Percentiles rank a stretch among this genome's conserved stretches.
phyloP scores from a whole-genome alignment of 371 early-diverging fungal species.

The Mortierella sp. region DNA sequence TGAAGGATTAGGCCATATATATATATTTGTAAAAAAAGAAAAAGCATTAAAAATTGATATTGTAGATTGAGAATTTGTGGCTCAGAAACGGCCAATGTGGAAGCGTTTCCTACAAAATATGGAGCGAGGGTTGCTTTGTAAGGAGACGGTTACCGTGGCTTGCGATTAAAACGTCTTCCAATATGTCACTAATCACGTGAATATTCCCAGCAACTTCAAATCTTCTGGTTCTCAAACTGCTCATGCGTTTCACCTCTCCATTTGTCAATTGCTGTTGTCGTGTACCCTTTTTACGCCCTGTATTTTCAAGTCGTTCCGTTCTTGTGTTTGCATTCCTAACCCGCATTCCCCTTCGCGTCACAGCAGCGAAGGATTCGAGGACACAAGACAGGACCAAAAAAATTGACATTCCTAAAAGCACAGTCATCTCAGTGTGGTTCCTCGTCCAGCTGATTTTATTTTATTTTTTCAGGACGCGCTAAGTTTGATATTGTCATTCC shows the following conservation, averaged over 20 bases:
- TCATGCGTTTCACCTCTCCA: not conserved
- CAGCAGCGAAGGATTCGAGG: not conserved
- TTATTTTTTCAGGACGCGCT: not conserved
- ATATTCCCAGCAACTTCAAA: not conserved
- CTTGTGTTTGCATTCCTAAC: not conserved
- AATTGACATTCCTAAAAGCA: not conserved
- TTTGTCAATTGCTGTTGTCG: not conserved
- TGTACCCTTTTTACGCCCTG: not conserved
- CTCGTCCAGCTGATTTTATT: not conserved
- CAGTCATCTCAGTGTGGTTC: constrained; percentile 3
- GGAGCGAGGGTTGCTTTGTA: not conserved
- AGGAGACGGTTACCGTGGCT: not conserved
- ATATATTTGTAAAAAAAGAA: not conserved
- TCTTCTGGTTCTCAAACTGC: not conserved
- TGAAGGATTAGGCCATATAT: not conserved
- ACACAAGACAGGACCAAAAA: not conserved
- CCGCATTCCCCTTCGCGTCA: not conserved
- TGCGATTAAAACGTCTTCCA: not conserved
- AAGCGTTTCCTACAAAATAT: not conserved
- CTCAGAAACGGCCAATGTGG: no score
- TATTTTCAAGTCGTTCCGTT: not conserved
- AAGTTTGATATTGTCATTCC: not conserved
- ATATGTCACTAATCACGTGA: constrained; percentile 3
- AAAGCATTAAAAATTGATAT: not conserved
- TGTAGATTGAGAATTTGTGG: no score